These are phyloP conservation scores for Inonotus hispidus DNA, from an alignment of 1,284 basidiomycete genomes.

Conservation along the genomic window DNA sequence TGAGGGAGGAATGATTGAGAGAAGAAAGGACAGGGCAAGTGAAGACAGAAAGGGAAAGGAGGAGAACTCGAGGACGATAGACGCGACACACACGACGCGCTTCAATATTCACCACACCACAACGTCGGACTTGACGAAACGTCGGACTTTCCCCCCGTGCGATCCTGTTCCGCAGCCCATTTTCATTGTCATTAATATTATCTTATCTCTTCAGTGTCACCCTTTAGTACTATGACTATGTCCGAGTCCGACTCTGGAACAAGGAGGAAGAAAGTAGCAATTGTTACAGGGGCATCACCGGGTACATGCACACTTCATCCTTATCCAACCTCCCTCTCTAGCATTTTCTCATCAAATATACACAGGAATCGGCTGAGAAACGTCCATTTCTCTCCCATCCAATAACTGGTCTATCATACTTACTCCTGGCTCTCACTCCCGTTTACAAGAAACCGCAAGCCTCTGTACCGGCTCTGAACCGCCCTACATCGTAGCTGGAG, in stretches of 20 bases:
- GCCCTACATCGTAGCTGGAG: constrained; percentile 49
- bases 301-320: constrained; percentile 23
- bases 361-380: constrained; percentile 33
- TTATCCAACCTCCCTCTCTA: too few relatives aligned
- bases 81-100: too few relatives aligned
- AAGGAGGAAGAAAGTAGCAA: constrained; percentile 29
- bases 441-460: constrained; percentile 53
- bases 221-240: background rate
- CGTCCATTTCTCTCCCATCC: constrained; percentile 44
- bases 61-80: too few relatives aligned
- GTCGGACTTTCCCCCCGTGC: too few relatives aligned
- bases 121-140: too few relatives aligned
- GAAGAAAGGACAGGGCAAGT: too few relatives aligned
- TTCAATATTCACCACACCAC: too few relatives aligned
- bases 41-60: too few relatives aligned
- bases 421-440: constrained; percentile 48
- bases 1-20: too few relatives aligned
- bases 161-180: too few relatives aligned
- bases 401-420: constrained; percentile 58
- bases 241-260: constrained; percentile 2
- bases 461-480: constrained; percentile 40
- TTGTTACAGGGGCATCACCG: constrained; percentile 33
- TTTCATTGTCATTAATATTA: too few relatives aligned
- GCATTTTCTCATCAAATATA: background rate
- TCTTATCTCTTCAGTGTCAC: too few relatives aligned